A percentile compares a stretch with the other conserved stretches of the same genome.
These are phyloP conservation scores for Penicillium frequentans DNA, from an alignment of 2,329 filamentous ascomycete species.

Conservation along the genomic window DNA sequence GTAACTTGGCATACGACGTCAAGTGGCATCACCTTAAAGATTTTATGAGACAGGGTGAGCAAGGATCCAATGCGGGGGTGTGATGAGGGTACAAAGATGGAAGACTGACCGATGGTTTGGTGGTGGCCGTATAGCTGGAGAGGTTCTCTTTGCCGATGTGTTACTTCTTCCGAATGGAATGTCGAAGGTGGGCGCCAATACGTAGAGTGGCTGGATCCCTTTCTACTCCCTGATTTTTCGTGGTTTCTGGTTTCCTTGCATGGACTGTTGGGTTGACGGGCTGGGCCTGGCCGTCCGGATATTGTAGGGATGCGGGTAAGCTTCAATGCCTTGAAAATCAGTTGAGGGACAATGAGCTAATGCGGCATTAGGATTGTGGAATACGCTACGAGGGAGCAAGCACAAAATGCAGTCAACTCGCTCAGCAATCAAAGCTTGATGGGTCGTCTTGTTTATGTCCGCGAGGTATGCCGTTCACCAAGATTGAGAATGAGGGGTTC, in stretches of 20 bases:
- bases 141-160: constrained; percentile 99
- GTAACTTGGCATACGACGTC: constrained; percentile 98
- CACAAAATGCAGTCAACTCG: constrained; percentile 92
- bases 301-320: constrained; percentile 99
- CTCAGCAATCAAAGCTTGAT: constrained; percentile 99
- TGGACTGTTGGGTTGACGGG: constrained; percentile 99
- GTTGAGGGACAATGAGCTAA: neutral
- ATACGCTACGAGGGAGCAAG: constrained; percentile 99
- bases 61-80: constrained; percentile 24
- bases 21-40: constrained; percentile 99
- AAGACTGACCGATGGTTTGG: constrained; percentile 17
- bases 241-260: constrained; percentile 63
- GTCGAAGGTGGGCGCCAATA: constrained; percentile 99
- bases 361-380: constrained; percentile 84
- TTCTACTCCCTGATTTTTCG: constrained; percentile 59
- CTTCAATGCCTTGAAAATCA: constrained; percentile 25
- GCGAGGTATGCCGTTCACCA: constrained; percentile 65
- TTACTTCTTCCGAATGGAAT: constrained; percentile 99
- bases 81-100: neutral
- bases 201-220: constrained; percentile 83
- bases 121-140: constrained; percentile 69
- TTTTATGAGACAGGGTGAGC: constrained; percentile 98
- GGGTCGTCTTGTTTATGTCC: constrained; percentile 97
- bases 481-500: neutral
- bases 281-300: constrained; percentile 84